These are phyloP conservation scores for Mycena venus DNA, from an alignment of 768 basidiomycete species.

Conservation along the genomic window DNA sequence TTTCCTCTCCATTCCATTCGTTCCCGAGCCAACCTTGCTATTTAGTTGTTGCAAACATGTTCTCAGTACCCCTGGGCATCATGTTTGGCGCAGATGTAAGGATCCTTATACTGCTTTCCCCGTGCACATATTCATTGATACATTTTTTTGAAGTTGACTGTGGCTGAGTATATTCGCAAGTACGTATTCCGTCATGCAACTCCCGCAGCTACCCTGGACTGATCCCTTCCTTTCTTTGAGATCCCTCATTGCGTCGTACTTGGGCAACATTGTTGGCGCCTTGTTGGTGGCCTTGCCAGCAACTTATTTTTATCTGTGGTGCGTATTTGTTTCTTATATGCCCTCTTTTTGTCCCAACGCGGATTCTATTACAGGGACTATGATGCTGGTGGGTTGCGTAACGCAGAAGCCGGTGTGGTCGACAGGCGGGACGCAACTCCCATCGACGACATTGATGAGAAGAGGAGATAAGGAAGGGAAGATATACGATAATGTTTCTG, in stretches of 20 bases:
- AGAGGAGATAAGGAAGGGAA: constrained; percentile 9
- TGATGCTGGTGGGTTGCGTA: constrained; percentile 51
- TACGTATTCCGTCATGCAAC: constrained; percentile 44
- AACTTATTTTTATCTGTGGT: constrained; percentile 72
- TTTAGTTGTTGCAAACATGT: constrained; percentile 82
- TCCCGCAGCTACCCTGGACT: not conserved
- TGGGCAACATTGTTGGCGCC: constrained; percentile 79
- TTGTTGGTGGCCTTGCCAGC: constrained; percentile 75
- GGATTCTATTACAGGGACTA: too few relatives aligned
- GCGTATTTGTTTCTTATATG: too few relatives aligned
- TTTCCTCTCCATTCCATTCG: not conserved
- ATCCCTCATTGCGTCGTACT: constrained; percentile 73
- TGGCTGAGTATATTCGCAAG: constrained; percentile 76
- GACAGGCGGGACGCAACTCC: constrained; percentile 21
- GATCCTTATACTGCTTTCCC: not conserved
- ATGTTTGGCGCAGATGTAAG: constrained; percentile 78
- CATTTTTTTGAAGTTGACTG: constrained; percentile 54
- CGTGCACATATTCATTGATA: not conserved
- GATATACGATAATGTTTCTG: not conserved
- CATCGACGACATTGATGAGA: constrained; percentile 5
- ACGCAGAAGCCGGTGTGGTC: constrained; percentile 54
- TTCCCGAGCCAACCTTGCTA: constrained; percentile 5
- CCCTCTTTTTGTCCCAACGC: too few relatives aligned
- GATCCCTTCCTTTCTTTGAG: constrained; percentile 38
- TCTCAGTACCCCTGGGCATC: constrained; percentile 76